Evolutionary conservation across 306 rosid species (phyloP).

Genomic region (Comarum palustre): DNA sequence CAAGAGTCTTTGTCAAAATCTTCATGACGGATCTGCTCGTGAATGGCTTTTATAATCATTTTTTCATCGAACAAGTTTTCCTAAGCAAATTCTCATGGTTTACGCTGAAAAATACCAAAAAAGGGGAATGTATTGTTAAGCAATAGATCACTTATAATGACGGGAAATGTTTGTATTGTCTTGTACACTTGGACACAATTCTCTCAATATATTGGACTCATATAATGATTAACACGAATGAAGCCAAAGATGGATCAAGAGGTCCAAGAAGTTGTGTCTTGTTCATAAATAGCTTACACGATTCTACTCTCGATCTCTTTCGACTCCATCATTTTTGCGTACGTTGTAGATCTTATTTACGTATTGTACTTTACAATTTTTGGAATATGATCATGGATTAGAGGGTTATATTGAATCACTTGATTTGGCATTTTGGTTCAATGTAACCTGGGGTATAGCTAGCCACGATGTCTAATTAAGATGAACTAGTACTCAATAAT

Average conservation of each 20-base stretch:
- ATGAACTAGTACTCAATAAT: not conserved
- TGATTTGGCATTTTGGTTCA: not conserved
- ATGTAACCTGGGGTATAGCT: not conserved
- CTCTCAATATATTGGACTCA: no score
- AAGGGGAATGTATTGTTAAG: no score
- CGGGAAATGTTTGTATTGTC: no score
- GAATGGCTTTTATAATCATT: not conserved
- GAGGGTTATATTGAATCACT: not conserved
- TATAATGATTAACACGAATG: not conserved
- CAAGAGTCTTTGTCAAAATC: not conserved
- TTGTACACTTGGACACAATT: no score
- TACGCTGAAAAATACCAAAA: not conserved
- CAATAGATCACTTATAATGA: no score
- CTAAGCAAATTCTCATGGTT: not conserved
- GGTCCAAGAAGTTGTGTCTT: not conserved
- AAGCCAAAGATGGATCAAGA: not conserved
- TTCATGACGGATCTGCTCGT: not conserved
- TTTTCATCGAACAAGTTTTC: not conserved
- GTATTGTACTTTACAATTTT: not conserved
- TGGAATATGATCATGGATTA: not conserved
- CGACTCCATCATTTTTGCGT: not conserved
- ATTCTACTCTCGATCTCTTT: not conserved
- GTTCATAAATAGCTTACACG: not conserved
- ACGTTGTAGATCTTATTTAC: not conserved
- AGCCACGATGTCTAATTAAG: not conserved